Percentiles rank a stretch among this genome's conserved stretches.
These are phyloP conservation scores for Acanthamoeba lenticulata DNA, from an alignment of 208 protist genomes.

Conservation along the genomic window DNA sequence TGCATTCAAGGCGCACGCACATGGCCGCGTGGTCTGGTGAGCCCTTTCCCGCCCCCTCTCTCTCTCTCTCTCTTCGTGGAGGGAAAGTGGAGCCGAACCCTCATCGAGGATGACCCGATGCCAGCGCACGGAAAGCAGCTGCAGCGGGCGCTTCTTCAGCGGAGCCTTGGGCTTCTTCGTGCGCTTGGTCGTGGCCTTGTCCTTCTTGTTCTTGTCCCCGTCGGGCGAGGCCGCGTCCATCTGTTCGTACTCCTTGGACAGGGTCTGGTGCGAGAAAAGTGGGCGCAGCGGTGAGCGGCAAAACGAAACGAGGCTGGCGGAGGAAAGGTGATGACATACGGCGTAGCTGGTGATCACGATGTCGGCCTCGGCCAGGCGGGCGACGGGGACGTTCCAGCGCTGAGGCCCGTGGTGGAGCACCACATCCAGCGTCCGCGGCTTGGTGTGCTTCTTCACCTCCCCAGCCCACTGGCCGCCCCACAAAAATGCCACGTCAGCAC, in stretches of 20 bases:
- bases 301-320: neutral
- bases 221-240: neutral
- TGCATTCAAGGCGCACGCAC: neutral
- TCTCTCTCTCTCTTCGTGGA: no score
- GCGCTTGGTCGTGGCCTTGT: no score
- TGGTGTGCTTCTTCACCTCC: slow-evolving; percentile 74
- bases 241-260: slow-evolving; percentile 33
- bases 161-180: neutral
- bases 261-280: neutral
- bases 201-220: no score
- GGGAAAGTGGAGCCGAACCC: neutral
- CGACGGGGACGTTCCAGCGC: neutral
- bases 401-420: neutral
- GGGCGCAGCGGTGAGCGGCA: no score
- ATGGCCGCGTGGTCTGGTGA: no score
- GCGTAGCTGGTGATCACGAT: slow-evolving; percentile 43
- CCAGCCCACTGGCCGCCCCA: slow-evolving; percentile 76
- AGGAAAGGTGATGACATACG: neutral
- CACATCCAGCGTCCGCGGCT: neutral
- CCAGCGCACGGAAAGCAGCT: neutral
- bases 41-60: no score
- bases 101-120: slow-evolving; percentile 85
- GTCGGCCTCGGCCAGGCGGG: neutral
- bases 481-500: neutral
- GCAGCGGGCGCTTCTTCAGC: neutral